Evolutionary conservation across 306 rosid genomes (phyloP), one percentile per base, ranked within the genome.

Genomic region (Rosa chinensis): DNA sequence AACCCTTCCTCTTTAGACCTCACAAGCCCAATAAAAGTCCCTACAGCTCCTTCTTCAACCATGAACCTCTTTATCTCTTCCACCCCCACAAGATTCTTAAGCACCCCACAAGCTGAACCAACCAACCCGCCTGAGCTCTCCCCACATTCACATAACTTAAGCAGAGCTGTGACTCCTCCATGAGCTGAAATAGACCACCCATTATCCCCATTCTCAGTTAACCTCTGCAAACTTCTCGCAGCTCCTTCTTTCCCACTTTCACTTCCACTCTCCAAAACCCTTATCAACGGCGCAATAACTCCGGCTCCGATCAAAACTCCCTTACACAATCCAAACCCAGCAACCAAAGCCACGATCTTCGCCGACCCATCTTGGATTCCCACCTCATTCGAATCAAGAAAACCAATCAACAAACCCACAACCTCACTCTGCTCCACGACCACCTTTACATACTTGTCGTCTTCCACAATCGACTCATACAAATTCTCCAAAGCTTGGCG

Each of bases 181-280:
- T 94, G 98, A 75, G 95, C 93, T 1, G 97, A 94, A 75, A 94
- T 93, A 28, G 93, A 87, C 98, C 98, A 94, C 52, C 92, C 93
- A 66, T 94, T 94, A 40, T 91, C 93, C 0, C 96, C 89, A 89
- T 94, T 92, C 86, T 86, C 92, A 1, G 98, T 94, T 75, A 94
- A 64, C 78, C 86, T 90, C 63, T 42, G 40, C 90, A 94, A 88
- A 83, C 95, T 89, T 80, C 81, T 85, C 0, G 84, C 86, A 50
- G 89, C 82, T 40, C 80, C 83, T 47, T 83, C 86, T 80, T 85
- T 91, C 35, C 88, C 98, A 4, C 21, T 3, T 70, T 80, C 92
- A 49, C 81, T 90, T 62, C 92, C 97, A 81, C 86, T 39, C 81
- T 94, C 98, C 92, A 94, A 83, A 28, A 90, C 86, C 61, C 92